These are phyloP conservation scores for Phytophthora kernoviae DNA, from an alignment of 352 stramenopile genomes.

Conservation along the genomic window DNA sequence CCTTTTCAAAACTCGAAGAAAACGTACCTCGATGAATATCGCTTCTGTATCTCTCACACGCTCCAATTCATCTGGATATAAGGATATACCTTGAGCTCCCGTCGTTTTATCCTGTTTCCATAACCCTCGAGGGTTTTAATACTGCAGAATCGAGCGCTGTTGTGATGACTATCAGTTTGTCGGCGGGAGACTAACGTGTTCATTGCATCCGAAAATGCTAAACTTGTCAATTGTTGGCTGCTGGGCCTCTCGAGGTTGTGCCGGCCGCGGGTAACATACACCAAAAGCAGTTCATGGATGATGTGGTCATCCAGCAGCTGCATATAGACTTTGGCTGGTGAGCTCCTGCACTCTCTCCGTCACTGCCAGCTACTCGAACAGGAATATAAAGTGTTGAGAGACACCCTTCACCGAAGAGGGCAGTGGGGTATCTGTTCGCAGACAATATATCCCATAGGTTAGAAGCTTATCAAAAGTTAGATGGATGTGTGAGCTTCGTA, in stretches of 20 bases:
- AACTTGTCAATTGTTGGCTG: slow-evolving; percentile 24
- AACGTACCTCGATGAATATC: slow-evolving; percentile 32
- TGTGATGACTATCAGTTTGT: slow-evolving; percentile 1
- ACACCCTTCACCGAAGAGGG: slow-evolving; percentile 29
- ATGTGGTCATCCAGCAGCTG: slow-evolving; percentile 19
- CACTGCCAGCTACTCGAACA: not conserved
- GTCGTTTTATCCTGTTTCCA: slow-evolving; percentile 12
- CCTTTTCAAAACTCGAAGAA: not conserved
- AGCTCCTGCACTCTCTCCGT: not conserved
- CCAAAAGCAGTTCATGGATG: slow-evolving; percentile 45
- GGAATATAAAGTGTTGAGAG: slow-evolving; percentile 43
- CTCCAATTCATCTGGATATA: slow-evolving; percentile 7
- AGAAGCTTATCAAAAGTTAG: not conserved
- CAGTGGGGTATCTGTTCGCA: slow-evolving; percentile 37
- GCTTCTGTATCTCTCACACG: slow-evolving; percentile 19
- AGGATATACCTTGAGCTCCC: slow-evolving; percentile 2
- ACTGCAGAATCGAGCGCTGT: slow-evolving; percentile 17
- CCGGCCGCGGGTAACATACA: slow-evolving; percentile 35
- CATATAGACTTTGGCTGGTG: slow-evolving; percentile 20
- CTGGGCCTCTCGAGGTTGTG: not conserved
- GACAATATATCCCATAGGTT: slow-evolving; percentile 6
- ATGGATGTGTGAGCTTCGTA: slow-evolving; percentile 15
- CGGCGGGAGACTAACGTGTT: slow-evolving; percentile 24
- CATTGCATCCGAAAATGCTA: slow-evolving; percentile 40
- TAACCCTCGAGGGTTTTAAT: slow-evolving; percentile 38